Base-by-base conservation (phyloP, 2,329 filamentous ascomycete genomes). In the Zymoseptoria brevis region DNA sequence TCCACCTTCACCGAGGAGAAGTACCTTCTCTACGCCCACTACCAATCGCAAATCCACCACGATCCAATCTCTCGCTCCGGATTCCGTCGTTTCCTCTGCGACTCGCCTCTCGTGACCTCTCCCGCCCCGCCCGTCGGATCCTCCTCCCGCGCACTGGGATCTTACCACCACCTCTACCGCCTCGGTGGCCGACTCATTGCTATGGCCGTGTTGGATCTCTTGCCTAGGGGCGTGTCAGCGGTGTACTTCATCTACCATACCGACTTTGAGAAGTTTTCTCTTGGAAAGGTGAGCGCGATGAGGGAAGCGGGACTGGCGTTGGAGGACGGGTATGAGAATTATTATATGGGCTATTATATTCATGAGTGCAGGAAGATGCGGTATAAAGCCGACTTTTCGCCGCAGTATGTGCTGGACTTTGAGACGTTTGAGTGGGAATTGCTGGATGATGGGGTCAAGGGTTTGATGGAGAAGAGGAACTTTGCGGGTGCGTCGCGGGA, bases 261-360 rank as follows among this genome's bases (percentile, higher is more conserved):
- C 68, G 88, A 87, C 63, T 84, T 90, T 56, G 84, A 88, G 65
- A 78, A 80, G 58, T 86, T 83, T 74, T 81, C 81, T 22, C 87
- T 89, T 29, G 89, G 89, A 1, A 94, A 93, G 72, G 74, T 93
- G 4, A 86, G 87, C 41, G 89, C 89, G 1, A 72, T 93, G 62
- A 78, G 86, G 62, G 89, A 94, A 73, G 87, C 89, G 61, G 79
- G 84, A 0, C 72, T 94, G 26, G 87, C 89, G 0, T 75, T 80
- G 2, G 88, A 92, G 67, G 78, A 77, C 4, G 86, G 83, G 0
- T 90, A 91, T 67, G 76, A 80, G 52, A 89, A 83, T 78, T 93
- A 89, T 81, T 93, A 93, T 73, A 87, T 86, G 84, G 83, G 89
- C 5, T 93, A 85, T 73, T 94, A 93, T 68, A 93, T 94, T 60